Base-by-base conservation (phyloP, 805 yeast species). In the Candida tallmaniae region DNA sequence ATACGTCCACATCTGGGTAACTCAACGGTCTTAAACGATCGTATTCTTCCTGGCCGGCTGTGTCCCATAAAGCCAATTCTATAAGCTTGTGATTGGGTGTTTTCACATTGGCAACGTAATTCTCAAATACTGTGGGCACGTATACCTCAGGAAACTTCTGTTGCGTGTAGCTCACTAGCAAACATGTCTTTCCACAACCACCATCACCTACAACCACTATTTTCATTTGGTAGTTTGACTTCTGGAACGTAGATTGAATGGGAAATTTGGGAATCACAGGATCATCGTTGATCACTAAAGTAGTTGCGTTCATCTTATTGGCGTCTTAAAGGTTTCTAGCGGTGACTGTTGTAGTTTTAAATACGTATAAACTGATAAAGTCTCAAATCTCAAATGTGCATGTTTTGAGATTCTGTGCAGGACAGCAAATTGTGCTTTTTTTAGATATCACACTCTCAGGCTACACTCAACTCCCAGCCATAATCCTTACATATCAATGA, bases 41-140 rank as follows among this genome's bases (percentile, higher is more conserved):
- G 51, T 83, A 84, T 54, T 83, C 93, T 57, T 85, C 94, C 58
- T 84, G 93, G 3, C 95, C 93, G 0, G 95, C 95, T 1, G 95
- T 84, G 53, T 86, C 96, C 94, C 94, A 85, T 20, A 85, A 57
- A 0, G 86, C 84, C 45, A 86, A 58, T 50, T 81, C 88, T 14
- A 82, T 47, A 2, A 84, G 77, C 64, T 90, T 83, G 32, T 95
- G 94, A 52, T 83, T 90, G 5, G 73, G 72, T 0, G 73, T 62
- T 39, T 83, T 82, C 2, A 81, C 74, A 25, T 69, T 70, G 6
- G 83, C 74, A 9, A 78, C 76, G 52, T 83, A 83, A 56, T 83
- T 84, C 45, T 84, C 94, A 60, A 86, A 84, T 19, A 86, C 80
- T 0, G 93, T 84, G 1, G 95, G 95, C 5, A 83, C 83, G 51